Conservation (phyloP, 441 rosid species). For the Erodium texanum region DNA sequence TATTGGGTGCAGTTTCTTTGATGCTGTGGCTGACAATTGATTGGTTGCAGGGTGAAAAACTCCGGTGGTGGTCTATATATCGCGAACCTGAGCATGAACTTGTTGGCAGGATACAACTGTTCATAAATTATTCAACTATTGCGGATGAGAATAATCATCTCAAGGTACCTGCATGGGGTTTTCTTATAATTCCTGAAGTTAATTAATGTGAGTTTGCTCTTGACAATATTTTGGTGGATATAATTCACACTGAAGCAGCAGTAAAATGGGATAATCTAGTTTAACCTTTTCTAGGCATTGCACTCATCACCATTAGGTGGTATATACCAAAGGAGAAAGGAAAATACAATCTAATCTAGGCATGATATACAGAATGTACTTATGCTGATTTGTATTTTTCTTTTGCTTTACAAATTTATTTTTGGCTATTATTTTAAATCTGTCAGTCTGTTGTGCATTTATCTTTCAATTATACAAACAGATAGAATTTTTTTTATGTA, state of each 20-base stretch:
- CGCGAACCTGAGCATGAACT: slow-evolving; percentile 90
- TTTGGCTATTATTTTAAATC: background rate
- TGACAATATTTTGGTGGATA: too few species aligned
- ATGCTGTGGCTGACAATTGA: slow-evolving; percentile 24
- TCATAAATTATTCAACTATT: slow-evolving; percentile 69
- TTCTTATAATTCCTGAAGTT: background rate
- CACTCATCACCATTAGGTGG: background rate
- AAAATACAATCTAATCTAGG: background rate
- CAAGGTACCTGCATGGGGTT: slow-evolving; percentile 44
- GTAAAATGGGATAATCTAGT: too few species aligned
- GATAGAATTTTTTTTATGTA: background rate
- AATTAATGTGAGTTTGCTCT: background rate
- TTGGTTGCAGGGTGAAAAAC: slow-evolving; percentile 68
- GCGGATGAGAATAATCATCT: slow-evolving; percentile 50
- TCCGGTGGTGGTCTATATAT: slow-evolving; percentile 92
- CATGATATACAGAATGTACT: background rate
- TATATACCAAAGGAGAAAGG: background rate
- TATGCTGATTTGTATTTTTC: background rate
- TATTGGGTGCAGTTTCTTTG: slow-evolving; percentile 12
- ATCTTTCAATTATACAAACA: background rate
- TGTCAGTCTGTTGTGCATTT: background rate
- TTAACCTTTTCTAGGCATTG: too few species aligned
- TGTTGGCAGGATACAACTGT: slow-evolving; percentile 82
- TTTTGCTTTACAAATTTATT: background rate
- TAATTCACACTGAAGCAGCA: too few species aligned